A percentile compares a stretch with the other conserved stretches of the same genome.
Conservation (phyloP, 306 rosid species). For the Quercus alba region DNA sequence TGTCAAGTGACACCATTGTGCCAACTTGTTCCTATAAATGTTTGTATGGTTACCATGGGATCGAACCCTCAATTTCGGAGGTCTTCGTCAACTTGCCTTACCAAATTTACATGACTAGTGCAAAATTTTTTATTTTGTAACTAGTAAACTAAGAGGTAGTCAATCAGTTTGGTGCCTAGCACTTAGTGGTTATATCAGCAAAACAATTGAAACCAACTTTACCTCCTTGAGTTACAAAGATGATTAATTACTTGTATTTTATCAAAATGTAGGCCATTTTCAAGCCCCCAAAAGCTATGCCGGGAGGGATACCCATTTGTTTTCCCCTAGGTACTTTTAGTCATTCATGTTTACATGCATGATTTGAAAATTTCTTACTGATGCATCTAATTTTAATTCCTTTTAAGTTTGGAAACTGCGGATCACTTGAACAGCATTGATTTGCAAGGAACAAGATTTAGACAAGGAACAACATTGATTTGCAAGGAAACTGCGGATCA, state of each 20-base stretch:
- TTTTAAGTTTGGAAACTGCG: conserved; percentile 79
- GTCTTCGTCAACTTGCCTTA: background rate
- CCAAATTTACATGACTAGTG: background rate
- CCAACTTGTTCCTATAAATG: too few relatives aligned
- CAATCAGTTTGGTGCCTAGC: background rate
- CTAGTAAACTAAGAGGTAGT: background rate
- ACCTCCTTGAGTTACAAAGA: conserved; percentile 7
- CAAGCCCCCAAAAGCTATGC: conserved; percentile 69
- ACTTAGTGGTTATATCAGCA: too few relatives aligned
- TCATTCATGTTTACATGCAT: conserved; percentile 8
- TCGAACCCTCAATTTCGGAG: too few relatives aligned
- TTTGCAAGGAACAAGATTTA: conserved; percentile 86
- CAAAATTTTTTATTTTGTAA: background rate
- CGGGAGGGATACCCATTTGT: conserved; percentile 90
- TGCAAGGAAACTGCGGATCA: conserved; percentile 65
- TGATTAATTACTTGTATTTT: conserved; percentile 4
- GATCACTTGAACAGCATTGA: conserved; percentile 79
- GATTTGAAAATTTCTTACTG: conserved; percentile 1
- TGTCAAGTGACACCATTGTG: too few relatives aligned
- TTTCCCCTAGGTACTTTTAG: conserved; percentile 73
- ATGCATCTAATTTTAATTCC: conserved; percentile 20
- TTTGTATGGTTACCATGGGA: too few relatives aligned
- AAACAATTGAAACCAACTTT: too few relatives aligned
- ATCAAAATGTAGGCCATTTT: conserved; percentile 50
- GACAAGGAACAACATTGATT: conserved; percentile 6